These are phyloP conservation scores for Chaetomium globosum DNA, from an alignment of 2,329 filamentous ascomycete genomes.

Conservation along the genomic window DNA sequence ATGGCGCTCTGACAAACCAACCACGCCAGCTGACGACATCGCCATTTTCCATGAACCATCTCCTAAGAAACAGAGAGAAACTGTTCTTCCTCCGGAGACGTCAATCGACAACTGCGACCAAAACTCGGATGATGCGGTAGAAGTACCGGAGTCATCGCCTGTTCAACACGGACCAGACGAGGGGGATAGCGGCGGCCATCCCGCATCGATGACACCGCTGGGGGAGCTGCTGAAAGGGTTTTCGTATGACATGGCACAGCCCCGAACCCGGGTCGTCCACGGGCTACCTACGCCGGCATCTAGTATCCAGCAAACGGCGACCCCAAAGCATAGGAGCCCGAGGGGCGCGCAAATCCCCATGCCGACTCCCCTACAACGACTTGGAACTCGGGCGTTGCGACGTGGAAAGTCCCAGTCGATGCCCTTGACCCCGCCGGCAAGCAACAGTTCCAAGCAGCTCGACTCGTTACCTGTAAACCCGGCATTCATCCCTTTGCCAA, in stretches of 20 bases:
- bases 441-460: constrained; percentile 14
- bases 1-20: constrained; percentile 48
- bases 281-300: constrained; percentile 48
- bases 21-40: constrained; percentile 46
- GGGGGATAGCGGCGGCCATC: background rate
- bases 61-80: constrained; percentile 22
- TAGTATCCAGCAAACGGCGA: constrained; percentile 34
- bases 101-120: constrained; percentile 18
- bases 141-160: constrained; percentile 33
- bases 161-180: constrained; percentile 8
- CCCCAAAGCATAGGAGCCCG: constrained; percentile 21
- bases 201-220: constrained; percentile 34
- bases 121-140: constrained; percentile 26
- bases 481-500: constrained; percentile 58
- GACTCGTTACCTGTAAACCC: constrained; percentile 51
- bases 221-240: constrained; percentile 37
- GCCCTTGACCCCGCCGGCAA: constrained; percentile 35
- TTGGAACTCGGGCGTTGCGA: constrained; percentile 52
- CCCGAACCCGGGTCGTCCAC: constrained; percentile 41
- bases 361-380: constrained; percentile 56
- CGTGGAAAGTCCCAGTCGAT: constrained; percentile 37
- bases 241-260: constrained; percentile 38
- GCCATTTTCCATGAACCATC: constrained; percentile 50
- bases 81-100: constrained; percentile 26
- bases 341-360: constrained; percentile 29